Conservation (phyloP, 2,329 filamentous ascomycete genomes). For the Trichocomaceae sp. region DNA sequence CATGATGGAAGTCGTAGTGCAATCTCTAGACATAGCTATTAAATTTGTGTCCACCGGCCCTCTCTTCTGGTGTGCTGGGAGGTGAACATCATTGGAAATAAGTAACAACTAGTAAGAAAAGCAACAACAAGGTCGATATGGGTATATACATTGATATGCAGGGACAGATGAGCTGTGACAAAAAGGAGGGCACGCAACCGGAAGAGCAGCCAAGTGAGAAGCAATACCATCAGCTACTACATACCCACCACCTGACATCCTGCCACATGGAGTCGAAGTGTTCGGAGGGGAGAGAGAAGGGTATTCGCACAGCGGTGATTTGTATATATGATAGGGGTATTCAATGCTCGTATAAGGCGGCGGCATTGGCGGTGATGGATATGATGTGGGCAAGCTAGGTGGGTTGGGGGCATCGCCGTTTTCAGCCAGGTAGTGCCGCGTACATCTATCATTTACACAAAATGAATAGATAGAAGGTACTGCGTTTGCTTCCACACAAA, state of each 20-base stretch:
- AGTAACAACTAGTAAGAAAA: neutral
- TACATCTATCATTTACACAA: neutral
- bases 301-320: neutral
- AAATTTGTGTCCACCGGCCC: neutral
- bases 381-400: neutral
- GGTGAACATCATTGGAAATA: too few relatives aligned
- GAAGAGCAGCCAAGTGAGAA: neutral
- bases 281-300: neutral
- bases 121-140: too few relatives aligned
- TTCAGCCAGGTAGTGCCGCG: neutral
- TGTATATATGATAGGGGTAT: neutral
- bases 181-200: neutral
- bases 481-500: neutral
- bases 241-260: neutral
- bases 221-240: neutral
- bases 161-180: neutral
- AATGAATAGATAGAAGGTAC: neutral
- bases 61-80: neutral
- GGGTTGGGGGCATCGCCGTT: neutral
- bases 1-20: neutral
- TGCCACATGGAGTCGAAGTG: neutral
- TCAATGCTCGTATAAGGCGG: constrained; percentile 1
- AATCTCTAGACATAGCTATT: neutral
- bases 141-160: neutral
- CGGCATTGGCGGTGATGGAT: neutral